Evolutionary conservation across 306 rosid genomes (phyloP).

Genomic region (Vigna trinervia): DNA sequence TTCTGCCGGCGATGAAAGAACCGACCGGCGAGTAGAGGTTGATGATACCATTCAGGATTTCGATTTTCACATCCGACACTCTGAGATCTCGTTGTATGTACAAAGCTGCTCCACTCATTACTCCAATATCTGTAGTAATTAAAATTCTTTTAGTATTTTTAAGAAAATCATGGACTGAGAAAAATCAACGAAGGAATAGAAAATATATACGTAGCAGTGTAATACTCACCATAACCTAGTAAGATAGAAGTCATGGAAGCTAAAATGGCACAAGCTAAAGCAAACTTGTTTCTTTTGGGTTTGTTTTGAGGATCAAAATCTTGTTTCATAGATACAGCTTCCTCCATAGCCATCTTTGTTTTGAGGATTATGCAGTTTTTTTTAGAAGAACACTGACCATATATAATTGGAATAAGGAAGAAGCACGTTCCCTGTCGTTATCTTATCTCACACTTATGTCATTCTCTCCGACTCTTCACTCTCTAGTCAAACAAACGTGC

Average conservation of each 20-base stretch:
- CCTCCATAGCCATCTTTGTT: constrained; percentile 43
- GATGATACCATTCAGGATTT: constrained; percentile 64
- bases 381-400: background rate
- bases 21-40: constrained; percentile 71
- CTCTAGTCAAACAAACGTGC: too few species aligned
- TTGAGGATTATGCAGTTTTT: background rate
- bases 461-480: too few species aligned
- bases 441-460: background rate
- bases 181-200: too few species aligned
- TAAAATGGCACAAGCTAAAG: constrained; percentile 62
- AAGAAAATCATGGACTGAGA: too few species aligned
- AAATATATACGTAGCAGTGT: too few species aligned
- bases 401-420: background rate
- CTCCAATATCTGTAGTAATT: constrained; percentile 67
- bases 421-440: background rate
- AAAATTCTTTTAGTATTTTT: too few species aligned
- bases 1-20: constrained; percentile 67
- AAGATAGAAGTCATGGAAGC: constrained; percentile 83
- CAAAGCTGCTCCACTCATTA: constrained; percentile 79
- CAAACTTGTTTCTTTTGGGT: constrained; percentile 58
- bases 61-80: constrained; percentile 56
- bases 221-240: constrained; percentile 68
- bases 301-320: constrained; percentile 50
- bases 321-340: constrained; percentile 38
- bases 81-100: constrained; percentile 60